Percentiles rank a stretch among this genome's conserved stretches.
Evolutionary conservation across 306 rosid species (phyloP).

Genomic region (Adenanthera pavonina): DNA sequence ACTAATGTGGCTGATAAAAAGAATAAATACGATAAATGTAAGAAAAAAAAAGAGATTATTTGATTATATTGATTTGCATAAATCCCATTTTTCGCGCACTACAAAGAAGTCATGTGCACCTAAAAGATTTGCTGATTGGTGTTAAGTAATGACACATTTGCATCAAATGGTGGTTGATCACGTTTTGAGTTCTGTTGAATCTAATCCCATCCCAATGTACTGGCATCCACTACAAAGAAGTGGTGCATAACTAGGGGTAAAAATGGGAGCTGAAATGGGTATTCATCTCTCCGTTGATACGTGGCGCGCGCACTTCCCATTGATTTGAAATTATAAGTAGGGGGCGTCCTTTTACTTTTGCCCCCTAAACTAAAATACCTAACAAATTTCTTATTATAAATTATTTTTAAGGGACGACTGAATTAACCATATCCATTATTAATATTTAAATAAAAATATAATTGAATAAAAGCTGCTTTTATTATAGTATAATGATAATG

Average conservation of each 20-base stretch:
- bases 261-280: background rate
- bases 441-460: too few species aligned
- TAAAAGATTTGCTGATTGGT: background rate
- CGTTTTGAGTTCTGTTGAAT: background rate
- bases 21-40: background rate
- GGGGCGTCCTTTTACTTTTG: background rate
- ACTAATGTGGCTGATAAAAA: background rate
- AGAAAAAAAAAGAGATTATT: background rate
- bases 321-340: background rate
- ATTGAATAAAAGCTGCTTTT: too few species aligned
- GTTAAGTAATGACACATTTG: background rate
- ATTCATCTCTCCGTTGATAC: background rate
- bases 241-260: background rate
- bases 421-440: too few species aligned
- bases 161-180: background rate
- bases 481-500: too few species aligned
- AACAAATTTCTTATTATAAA: too few species aligned
- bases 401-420: too few species aligned
- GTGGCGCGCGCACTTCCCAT: constrained; percentile 1
- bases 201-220: background rate
- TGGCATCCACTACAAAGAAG: background rate
- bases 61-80: background rate
- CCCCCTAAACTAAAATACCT: background rate
- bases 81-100: background rate
- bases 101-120: background rate